Percentiles rank a stretch among this genome's conserved stretches.
Conservation (phyloP, 2,329 filamentous ascomycete species). For the Nemania sp. region DNA sequence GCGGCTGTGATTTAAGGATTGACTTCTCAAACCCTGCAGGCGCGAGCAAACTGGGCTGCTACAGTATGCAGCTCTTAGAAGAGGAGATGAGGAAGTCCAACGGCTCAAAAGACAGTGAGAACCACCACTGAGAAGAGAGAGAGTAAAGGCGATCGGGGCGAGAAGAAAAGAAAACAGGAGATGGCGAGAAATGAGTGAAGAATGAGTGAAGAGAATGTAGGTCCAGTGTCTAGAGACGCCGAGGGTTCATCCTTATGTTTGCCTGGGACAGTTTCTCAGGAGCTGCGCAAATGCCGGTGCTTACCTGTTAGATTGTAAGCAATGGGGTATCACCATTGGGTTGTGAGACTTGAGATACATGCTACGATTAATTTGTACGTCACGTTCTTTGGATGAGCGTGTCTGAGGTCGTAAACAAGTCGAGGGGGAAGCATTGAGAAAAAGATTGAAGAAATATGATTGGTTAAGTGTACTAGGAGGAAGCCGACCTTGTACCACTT, state of each 20-base stretch:
- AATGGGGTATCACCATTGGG: neutral
- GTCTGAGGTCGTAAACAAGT: neutral
- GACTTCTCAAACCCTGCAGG: neutral
- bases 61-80: neutral
- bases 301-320: constrained; percentile 1
- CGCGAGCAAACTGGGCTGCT: neutral
- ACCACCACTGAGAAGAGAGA: neutral
- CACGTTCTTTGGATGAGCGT: neutral
- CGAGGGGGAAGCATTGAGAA: too few species aligned
- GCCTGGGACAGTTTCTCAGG: neutral
- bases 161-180: neutral
- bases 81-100: neutral
- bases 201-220: too few species aligned
- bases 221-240: neutral
- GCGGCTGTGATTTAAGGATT: neutral
- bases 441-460: constrained; percentile 3
- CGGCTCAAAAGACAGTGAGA: neutral
- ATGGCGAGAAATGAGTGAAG: neutral
- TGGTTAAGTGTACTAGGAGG: too few species aligned
- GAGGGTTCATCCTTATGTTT: neutral
- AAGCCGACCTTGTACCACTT: too few species aligned
- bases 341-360: neutral
- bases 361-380: neutral
- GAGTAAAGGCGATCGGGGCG: neutral
- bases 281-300: neutral